Evolutionary conservation across 2,329 filamentous ascomycete species (phyloP).

Genomic region (Scopulariopsis brevicaulis): DNA sequence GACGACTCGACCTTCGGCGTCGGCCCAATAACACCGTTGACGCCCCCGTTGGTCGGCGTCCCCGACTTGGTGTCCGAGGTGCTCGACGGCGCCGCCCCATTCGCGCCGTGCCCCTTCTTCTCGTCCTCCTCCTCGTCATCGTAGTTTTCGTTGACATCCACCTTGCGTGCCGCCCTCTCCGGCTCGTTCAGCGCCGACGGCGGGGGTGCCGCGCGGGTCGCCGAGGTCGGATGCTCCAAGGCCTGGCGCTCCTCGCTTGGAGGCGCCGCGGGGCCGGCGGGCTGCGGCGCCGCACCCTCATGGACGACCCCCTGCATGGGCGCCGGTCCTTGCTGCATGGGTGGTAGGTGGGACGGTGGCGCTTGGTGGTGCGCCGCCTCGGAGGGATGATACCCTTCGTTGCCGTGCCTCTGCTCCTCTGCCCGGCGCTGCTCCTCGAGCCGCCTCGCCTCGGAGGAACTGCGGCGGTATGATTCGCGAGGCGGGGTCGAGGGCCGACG

Average conservation of each 20-base stretch:
- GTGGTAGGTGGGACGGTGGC: conserved; percentile 41
- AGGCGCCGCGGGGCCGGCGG: conserved; percentile 25
- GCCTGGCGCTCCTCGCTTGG: conserved; percentile 45
- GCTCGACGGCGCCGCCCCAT: conserved; percentile 25
- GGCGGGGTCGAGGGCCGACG: conserved; percentile 69
- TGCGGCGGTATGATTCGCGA: conserved; percentile 59
- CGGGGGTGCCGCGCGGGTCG: background rate
- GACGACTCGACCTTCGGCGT: conserved; percentile 33
- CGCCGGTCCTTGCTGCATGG: conserved; percentile 49
- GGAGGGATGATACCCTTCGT: conserved; percentile 80
- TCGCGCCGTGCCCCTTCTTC: conserved; percentile 38
- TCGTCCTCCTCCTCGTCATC: conserved; percentile 90
- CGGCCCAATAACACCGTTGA: conserved; percentile 35
- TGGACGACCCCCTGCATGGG: conserved; percentile 41
- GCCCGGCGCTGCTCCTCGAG: conserved; percentile 48
- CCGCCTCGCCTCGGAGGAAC: conserved; percentile 61
- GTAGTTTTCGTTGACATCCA: conserved; percentile 96
- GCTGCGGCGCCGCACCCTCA: conserved; percentile 27
- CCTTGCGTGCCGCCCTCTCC: conserved; percentile 73
- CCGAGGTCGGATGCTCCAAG: conserved; percentile 23
- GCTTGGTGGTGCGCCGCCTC: conserved; percentile 61
- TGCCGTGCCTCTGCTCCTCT: conserved; percentile 56
- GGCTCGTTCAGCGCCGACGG: conserved; percentile 48
- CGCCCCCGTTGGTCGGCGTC: conserved; percentile 34
- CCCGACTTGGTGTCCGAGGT: conserved; percentile 34